Evolutionary conservation across 2,329 filamentous ascomycete genomes (phyloP), one percentile per base, ranked within the genome.

Genomic region (Trichophyton benhamiae): DNA sequence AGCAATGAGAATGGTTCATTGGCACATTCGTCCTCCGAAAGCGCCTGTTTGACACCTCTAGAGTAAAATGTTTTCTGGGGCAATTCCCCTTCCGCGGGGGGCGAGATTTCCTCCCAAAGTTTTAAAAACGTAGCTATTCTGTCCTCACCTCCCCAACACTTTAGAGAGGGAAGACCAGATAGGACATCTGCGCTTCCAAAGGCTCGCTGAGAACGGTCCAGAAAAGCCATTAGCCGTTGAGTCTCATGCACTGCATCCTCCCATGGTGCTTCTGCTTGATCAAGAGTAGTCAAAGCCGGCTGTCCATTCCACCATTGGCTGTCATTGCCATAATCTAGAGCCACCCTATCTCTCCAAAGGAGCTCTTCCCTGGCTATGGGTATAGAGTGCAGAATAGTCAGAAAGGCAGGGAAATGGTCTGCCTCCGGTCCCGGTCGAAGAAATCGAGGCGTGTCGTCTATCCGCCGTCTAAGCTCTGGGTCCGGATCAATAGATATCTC

Each of bases 341-440:
- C 70, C 4, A 75, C 66, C 27, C 77, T 71, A 6, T 73, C 72
- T n/a, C 78, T 74, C 46, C 78, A 69, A 11, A 86, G 70, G 8
- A 86, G 74, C 7, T 80, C 79, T 67, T 85, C 82, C 61, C 83
- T 77, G 20, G 79, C 80, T 33, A 81, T 71, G 2, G 83, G 83
- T 61, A 86, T 84, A 20, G 79, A 77, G 67, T 84, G 82, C n/a
- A 84, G 75, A 62, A 87, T 84, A 3, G 82, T 84, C 49, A 87
- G 67, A 20, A 85, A 72, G 3, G 79, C 79, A 30, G 81, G 78
- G n/a, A 85, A 72, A 66, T 82, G 82, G 62, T 81, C 76, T 48
- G 74, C 76, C 49, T 78, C 75, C 11, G 78, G 75, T 2, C 80
- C 73, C 15, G 81, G 82, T 62, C 83, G 83, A 59, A 86, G 72